Evolutionary conservation across 192 early-diverging fungal species (phyloP).

Genomic region (Coemansia sp.): DNA sequence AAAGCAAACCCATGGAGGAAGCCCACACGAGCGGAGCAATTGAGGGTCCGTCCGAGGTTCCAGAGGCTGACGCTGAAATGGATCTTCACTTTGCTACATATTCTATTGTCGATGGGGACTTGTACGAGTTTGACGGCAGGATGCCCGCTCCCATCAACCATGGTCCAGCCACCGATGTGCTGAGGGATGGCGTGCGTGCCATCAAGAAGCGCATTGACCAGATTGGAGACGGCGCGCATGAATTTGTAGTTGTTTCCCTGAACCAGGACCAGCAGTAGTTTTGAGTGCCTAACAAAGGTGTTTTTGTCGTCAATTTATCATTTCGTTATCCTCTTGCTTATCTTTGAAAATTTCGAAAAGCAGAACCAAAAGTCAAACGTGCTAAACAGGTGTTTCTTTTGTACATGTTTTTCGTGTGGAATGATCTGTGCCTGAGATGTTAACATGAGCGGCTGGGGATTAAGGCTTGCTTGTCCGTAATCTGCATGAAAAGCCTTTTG

Average conservation of each 20-base stretch:
- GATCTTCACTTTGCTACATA: conserved; percentile 87
- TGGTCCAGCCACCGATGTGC: conserved; percentile 63
- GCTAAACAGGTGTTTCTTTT: too few species aligned
- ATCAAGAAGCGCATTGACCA: conserved; percentile 30
- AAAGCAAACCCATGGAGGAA: conserved; percentile 54
- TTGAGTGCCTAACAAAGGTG: too few species aligned
- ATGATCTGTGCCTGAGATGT: too few species aligned
- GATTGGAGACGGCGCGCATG: conserved; percentile 12
- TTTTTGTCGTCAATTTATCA: not conserved
- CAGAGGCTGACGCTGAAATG: conserved; percentile 67
- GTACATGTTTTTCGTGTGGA: too few species aligned
- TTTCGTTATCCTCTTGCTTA: not conserved
- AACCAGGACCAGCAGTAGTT: not conserved
- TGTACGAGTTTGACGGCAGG: conserved; percentile 91
- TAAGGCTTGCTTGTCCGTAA: too few species aligned
- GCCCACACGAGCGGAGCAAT: conserved; percentile 60
- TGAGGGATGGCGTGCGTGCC: conserved; percentile 40
- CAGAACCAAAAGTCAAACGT: too few species aligned
- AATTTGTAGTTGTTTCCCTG: conserved; percentile 36
- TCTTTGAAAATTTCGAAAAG: too few species aligned
- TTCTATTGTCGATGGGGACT: conserved; percentile 68
- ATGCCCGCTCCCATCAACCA: conserved; percentile 83
- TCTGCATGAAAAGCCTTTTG: too few species aligned
- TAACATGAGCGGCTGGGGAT: too few species aligned
- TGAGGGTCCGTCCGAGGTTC: conserved; percentile 70